Conservation (phyloP, 345 rosid species). For the Punica granatum region DNA sequence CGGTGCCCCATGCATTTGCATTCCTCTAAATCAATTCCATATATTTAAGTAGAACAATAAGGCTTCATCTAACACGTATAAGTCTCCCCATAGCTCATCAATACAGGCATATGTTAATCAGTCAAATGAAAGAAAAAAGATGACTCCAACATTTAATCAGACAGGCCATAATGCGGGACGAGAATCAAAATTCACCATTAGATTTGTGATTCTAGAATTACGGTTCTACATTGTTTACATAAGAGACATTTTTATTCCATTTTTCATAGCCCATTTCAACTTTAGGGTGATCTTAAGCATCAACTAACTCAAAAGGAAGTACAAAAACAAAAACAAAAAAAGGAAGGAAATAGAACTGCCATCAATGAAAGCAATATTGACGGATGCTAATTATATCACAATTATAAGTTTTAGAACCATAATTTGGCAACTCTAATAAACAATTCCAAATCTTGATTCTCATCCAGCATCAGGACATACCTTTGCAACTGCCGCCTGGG, state of each 20-base stretch:
- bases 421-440: neutral
- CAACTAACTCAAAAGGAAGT: neutral
- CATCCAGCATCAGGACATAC: conserved; percentile 15
- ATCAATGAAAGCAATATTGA: neutral
- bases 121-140: neutral
- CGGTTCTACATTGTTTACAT: neutral
- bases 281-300: neutral
- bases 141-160: neutral
- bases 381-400: neutral
- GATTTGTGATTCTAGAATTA: neutral
- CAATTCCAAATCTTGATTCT: neutral
- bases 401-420: neutral
- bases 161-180: neutral
- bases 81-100: neutral
- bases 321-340: too few species aligned
- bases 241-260: neutral
- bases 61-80: neutral
- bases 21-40: neutral
- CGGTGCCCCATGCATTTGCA: neutral
- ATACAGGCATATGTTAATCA: neutral
- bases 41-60: neutral
- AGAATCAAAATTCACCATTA: neutral
- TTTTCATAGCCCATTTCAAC: too few species aligned
- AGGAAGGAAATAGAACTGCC: too few species aligned
- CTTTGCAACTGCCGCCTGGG: conserved; percentile 49